Conservation (phyloP, 1,139 yeast genomes). For the Arxiozyma bovina region DNA sequence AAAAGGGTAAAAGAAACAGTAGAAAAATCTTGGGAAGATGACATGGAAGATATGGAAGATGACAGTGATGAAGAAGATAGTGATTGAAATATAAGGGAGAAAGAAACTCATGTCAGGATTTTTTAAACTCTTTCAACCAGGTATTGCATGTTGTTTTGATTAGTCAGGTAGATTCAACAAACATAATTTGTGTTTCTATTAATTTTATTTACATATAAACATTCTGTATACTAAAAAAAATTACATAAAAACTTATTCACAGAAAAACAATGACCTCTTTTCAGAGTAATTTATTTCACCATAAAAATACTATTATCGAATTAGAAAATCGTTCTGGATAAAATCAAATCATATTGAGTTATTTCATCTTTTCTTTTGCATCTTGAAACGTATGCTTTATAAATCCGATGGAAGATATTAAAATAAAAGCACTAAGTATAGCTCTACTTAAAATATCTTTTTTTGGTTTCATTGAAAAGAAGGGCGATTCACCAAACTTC, state of each 20-base stretch:
- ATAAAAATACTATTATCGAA: too few species aligned
- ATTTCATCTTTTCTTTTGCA: background rate
- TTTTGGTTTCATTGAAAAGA: background rate
- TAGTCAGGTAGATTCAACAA: background rate
- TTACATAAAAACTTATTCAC: background rate
- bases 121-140: background rate
- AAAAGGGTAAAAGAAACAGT: constrained; percentile 91
- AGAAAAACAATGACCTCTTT: background rate
- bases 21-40: constrained; percentile 83
- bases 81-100: background rate
- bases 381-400: background rate
- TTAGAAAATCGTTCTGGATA: too few species aligned
- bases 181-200: background rate
- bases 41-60: constrained; percentile 58
- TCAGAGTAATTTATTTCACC: background rate
- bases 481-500: constrained; percentile 5
- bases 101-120: background rate
- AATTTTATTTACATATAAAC: background rate
- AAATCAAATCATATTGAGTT: background rate
- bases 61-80: constrained; percentile 49
- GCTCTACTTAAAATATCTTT: background rate
- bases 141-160: background rate
- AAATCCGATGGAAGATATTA: background rate
- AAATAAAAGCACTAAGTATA: background rate
- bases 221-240: background rate